Conservation (phyloP, 176 grass and related monocot species). For the Olyra latifolia region DNA sequence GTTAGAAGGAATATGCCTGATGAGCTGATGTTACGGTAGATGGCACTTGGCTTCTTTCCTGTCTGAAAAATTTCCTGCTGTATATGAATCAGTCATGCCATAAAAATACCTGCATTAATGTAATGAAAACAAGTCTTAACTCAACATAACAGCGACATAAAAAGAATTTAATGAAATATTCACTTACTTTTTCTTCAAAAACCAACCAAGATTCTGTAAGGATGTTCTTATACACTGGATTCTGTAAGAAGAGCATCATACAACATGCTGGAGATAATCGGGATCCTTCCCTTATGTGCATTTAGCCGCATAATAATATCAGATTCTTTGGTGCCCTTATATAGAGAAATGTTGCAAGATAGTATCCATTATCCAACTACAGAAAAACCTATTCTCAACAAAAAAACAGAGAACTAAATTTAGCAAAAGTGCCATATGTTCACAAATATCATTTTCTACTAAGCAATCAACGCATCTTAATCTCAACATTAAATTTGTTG, state of each 20-base stretch:
- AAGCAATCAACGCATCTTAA: neutral
- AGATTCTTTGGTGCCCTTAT: neutral
- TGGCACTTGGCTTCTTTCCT: neutral
- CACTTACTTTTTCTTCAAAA: neutral
- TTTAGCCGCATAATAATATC: neutral
- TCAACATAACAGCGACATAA: neutral
- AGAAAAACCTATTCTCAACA: neutral
- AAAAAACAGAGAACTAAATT: neutral
- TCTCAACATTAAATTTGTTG: conserved; percentile 2
- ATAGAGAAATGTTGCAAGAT: neutral
- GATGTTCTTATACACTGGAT: neutral
- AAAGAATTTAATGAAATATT: neutral
- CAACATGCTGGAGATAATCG: neutral
- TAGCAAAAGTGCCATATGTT: neutral
- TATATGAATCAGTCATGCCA: conserved; percentile 13
- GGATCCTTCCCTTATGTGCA: neutral
- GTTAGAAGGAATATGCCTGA: conserved; percentile 17
- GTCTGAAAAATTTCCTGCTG: neutral
- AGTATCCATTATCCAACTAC: neutral
- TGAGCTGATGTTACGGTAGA: conserved; percentile 10
- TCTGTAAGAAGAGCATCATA: neutral
- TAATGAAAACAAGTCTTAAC: neutral
- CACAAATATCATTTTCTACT: neutral
- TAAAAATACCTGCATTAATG: neutral
- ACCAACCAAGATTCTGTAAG: neutral